These are phyloP conservation scores for Russula lepida DNA, from an alignment of 768 basidiomycete species.

Conservation along the genomic window DNA sequence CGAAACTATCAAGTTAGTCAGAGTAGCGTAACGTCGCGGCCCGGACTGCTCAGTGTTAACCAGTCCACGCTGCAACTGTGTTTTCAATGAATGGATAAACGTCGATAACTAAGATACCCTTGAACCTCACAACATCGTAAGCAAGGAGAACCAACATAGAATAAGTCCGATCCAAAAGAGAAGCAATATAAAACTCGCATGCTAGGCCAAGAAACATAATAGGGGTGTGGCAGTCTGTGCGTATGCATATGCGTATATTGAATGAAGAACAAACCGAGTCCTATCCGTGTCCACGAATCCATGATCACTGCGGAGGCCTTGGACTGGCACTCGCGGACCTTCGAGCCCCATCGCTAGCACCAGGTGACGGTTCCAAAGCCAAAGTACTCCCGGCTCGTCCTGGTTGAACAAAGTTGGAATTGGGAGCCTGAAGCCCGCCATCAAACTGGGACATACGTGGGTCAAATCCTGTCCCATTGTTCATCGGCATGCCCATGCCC, in stretches of 20 bases:
- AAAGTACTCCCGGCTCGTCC: slow-evolving; percentile 1
- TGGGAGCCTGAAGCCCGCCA: slow-evolving; percentile 9
- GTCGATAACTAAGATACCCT: background rate
- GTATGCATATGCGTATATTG: background rate
- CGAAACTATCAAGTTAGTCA: background rate
- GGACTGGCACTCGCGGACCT: slow-evolving; percentile 12
- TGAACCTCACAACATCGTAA: background rate
- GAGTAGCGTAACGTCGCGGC: background rate
- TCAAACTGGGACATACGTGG: slow-evolving; percentile 20
- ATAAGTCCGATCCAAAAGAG: background rate
- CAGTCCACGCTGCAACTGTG: too few species aligned
- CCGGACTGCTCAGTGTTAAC: too few species aligned
- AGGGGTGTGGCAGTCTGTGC: background rate
- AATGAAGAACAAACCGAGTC: background rate
- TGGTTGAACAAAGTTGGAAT: background rate
- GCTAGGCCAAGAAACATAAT: background rate
- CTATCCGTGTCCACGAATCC: background rate
- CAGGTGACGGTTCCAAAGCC: background rate
- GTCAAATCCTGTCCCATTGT: slow-evolving; percentile 7
- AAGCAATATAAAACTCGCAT: background rate
- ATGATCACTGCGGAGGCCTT: slow-evolving; percentile 6
- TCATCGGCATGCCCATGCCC: slow-evolving; percentile 20
- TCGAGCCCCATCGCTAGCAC: slow-evolving; percentile 4
- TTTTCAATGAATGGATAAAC: background rate
- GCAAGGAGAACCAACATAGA: background rate